Evolutionary conservation across 1,139 yeast species (phyloP), one percentile per base, ranked within the genome.

Genomic region (Blastobotrys elegans): DNA sequence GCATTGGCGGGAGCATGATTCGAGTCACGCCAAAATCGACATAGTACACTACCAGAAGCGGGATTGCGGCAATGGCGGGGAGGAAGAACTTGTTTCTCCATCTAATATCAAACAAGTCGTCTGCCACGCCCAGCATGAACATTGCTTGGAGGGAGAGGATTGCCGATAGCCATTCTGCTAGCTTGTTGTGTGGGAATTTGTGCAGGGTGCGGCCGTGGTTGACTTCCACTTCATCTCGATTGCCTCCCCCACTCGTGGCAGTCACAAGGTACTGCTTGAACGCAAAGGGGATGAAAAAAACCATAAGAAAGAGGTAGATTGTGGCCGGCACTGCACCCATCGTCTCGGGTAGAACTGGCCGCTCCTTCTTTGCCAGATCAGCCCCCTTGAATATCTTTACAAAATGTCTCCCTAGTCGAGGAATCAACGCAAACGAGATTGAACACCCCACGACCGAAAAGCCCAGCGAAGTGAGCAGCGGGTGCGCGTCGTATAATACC

Each of bases 21-120:
- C 85, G 80, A 0, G 99, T 92, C 39, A 88, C 89, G 53, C 96
- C 95, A 65, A 87, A 92, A 66, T 92, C 97, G 49, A 90, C 92
- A 58, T 87, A 89, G 67, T 92, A 92, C 2, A 92, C 96, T 26
- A 92, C 80, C 52, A 92, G 73, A 58, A 94, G 73, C 3, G 99
- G 99, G 44, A 92, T 81, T 1, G 96, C 82, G 0, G 97, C 96
- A 49, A 94, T 80, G 0, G 96, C 96, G 0, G 99, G 99, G 56
- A 92, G 65, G 61, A 92, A 88, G 68, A 92, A 88, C 72, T 92
- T 92, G 69, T 92, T 96, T 63, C 99, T 75, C 99, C 99, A 92
- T 56, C 96, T 77, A 53, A 92, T 82, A 66, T 92, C 98, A 62
- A 92, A 92, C 58, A 92, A 72, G 67, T 92, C 99, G 65, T 92